Base-by-base conservation (phyloP, 148 eudicot species). In the Chenopodium quinoa region DNA sequence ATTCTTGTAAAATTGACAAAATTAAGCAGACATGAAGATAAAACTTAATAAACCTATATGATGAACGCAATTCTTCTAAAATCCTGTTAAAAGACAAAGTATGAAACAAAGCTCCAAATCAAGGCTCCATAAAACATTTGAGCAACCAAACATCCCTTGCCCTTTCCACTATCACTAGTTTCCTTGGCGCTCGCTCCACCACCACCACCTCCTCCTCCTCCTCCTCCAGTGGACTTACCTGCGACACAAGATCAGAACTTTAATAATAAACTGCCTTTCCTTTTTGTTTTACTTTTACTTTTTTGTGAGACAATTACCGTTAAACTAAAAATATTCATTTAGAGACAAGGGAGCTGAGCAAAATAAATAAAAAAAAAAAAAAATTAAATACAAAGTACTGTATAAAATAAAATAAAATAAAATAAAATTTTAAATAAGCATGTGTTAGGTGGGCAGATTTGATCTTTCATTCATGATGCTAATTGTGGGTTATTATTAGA, bases 161-260 rank as follows among this genome's bases (percentile, higher is more conserved):
- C 86, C 72, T 66, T 78, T 58, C 87, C 88, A 52, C 87, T 88
- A 50, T 87, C 87, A 81, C 82, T 86, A 31, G 82, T 78, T 2
- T 34, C 31, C 70, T 80, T 68, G 23, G 87, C 83, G 66, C 75
- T 84, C 40, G 87, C 20, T 77, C 40, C 77, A 10, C 77, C 77
- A 25, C 74, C 78, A 7, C 52, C 13, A 48, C 52, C 52, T 10
- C 62, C 76, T 0, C 32, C 32, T 31, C 29, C 29, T 27, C 29
- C 29, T 27, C 76, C 77, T 37, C 66, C 71, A n/a, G 46, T 34
- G 4, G 88, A 78, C 40, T 70, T 78, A 14, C 84, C 93, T 89
- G 82, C 71, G 29, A 34, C 27, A 40, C 58, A 58, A n/a, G 12
- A 16, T 4, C 70, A 44, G 9, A 16, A 32, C 19, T 23, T 65